These are phyloP conservation scores for Cryptosporidium xiaoi DNA, from an alignment of 169 alveolate species.

Conservation along the genomic window DNA sequence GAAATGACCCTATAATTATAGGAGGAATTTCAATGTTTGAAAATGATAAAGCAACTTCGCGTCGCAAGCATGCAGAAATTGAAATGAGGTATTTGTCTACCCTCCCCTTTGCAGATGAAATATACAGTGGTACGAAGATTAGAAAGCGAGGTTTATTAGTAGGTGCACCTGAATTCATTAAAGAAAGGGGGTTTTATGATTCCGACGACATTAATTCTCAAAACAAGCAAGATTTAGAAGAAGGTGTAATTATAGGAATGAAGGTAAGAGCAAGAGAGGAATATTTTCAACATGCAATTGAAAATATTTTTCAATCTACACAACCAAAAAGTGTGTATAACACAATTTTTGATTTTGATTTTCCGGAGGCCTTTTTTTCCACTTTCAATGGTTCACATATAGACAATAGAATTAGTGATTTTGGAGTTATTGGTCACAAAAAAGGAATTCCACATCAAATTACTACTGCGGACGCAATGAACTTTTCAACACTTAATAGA, in stretches of 20 bases:
- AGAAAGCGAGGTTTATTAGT: slow-evolving; percentile 22
- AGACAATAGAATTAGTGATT: background rate
- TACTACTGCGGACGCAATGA: slow-evolving; percentile 58
- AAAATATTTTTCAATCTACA: background rate
- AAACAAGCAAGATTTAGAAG: slow-evolving; percentile 3
- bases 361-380: slow-evolving; percentile 52
- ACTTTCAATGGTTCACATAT: slow-evolving; percentile 1
- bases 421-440: background rate
- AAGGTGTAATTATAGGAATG: slow-evolving; percentile 33
- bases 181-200: slow-evolving; percentile 7
- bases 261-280: slow-evolving; percentile 69
- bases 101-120: slow-evolving; percentile 57
- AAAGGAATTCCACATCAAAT: slow-evolving; percentile 49
- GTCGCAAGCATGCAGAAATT: slow-evolving; percentile 56
- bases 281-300: slow-evolving; percentile 26
- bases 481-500: slow-evolving; percentile 19
- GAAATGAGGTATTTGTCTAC: slow-evolving; percentile 41
- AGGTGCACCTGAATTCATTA: slow-evolving; percentile 43
- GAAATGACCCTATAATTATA: slow-evolving; percentile 36
- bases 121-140: slow-evolving; percentile 13
- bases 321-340: slow-evolving; percentile 16
- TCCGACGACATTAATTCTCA: background rate
- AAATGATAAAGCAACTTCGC: slow-evolving; percentile 23
- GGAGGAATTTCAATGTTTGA: slow-evolving; percentile 36
- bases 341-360: slow-evolving; percentile 39